These are phyloP conservation scores for Leccinum disarticulatum DNA, from an alignment of 768 basidiomycete species.

Conservation along the genomic window DNA sequence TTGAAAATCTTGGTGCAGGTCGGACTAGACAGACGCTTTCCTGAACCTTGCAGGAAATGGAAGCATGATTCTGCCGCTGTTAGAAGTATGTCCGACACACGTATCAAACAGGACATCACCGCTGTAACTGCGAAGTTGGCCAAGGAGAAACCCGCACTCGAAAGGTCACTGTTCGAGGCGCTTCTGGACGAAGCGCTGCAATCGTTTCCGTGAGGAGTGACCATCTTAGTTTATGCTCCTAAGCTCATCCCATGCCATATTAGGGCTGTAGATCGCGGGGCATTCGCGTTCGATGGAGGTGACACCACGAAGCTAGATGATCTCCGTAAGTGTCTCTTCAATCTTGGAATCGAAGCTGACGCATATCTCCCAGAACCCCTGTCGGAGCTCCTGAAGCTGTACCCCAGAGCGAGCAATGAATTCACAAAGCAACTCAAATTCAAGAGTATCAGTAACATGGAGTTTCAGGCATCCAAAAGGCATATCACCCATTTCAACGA, in stretches of 20 bases:
- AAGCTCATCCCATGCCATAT: not conserved
- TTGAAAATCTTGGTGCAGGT: constrained; percentile 26
- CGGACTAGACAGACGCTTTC: constrained; percentile 33
- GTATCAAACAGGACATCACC: not conserved
- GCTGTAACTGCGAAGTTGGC: not conserved
- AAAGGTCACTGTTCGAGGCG: constrained; percentile 25
- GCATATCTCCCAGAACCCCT: constrained; percentile 10
- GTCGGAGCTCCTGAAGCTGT: not conserved
- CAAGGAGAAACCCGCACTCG: constrained; percentile 8
- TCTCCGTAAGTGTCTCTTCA: constrained; percentile 3
- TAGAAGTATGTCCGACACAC: not conserved
- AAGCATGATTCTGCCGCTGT: constrained; percentile 11
- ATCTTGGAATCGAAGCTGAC: not conserved
- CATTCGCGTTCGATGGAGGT: constrained; percentile 3
- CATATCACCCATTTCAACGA: constrained; percentile 15
- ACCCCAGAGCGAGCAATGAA: constrained; percentile 16
- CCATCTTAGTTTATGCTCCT: not conserved
- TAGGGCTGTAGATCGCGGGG: constrained; percentile 20
- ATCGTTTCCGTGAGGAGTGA: constrained; percentile 24
- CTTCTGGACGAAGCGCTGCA: constrained; percentile 22
- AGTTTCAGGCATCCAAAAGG: constrained; percentile 16
- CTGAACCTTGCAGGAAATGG: constrained; percentile 24
- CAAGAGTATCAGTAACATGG: constrained; percentile 6
- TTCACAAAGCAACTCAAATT: constrained; percentile 3
- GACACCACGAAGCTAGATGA: not conserved